Conservation (phyloP, 2,329 filamentous ascomycete species). For the Aspergillus pseudotamarii region DNA sequence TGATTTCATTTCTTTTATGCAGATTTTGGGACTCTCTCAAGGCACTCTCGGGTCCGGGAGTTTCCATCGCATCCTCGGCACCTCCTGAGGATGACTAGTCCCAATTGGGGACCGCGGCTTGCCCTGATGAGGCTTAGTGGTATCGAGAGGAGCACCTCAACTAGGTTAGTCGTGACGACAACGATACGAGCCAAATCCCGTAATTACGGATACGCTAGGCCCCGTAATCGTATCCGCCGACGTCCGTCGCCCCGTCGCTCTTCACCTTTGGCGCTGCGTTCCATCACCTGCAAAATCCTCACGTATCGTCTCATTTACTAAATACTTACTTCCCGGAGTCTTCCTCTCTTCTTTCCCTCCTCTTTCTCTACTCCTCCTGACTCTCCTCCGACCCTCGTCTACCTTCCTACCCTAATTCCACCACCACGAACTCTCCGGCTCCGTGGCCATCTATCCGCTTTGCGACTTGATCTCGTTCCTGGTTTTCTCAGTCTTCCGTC, state of each 20-base stretch:
- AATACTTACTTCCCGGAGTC: not conserved
- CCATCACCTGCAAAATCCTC: conserved; percentile 10
- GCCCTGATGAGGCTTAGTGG: conserved; percentile 11
- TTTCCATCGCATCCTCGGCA: conserved; percentile 6
- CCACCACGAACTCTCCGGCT: conserved; percentile 21
- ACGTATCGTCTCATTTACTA: conserved; percentile 16
- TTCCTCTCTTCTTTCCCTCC: conserved; percentile 17
- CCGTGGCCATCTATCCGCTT: conserved; percentile 26
- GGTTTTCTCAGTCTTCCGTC: conserved; percentile 19
- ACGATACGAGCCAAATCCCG: conserved; percentile 26
- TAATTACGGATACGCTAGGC: conserved; percentile 32
- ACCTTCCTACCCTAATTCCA: conserved; percentile 11
- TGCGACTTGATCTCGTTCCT: conserved; percentile 22
- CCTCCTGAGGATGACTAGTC: conserved; percentile 4
- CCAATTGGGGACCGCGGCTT: not conserved
- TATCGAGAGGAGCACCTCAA: conserved; percentile 4
- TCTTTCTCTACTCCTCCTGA: conserved; percentile 10
- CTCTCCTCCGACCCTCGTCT: conserved; percentile 16
- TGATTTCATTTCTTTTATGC: not conserved
- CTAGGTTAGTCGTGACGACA: conserved; percentile 29
- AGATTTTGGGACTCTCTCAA: not conserved
- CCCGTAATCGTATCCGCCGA: conserved; percentile 22
- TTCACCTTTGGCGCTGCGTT: conserved; percentile 10
- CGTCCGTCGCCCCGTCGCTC: conserved; percentile 23
- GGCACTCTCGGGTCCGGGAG: conserved; percentile 4